phyloP scores from a whole-genome alignment of 1,284 basidiomycete species.

The Cryptococcus hybrid region DNA sequence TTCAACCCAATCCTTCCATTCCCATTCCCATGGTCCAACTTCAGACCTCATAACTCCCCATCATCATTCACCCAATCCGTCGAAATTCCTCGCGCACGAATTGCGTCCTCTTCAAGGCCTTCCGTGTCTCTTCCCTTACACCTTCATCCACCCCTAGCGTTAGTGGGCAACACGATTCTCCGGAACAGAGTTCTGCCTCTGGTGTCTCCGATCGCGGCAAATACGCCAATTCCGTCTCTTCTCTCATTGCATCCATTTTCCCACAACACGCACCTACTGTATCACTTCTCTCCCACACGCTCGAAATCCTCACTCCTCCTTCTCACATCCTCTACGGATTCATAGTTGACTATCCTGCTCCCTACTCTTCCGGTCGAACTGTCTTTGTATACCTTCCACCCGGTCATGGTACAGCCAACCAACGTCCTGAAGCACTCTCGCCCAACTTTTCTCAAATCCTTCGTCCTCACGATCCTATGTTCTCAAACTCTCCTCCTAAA shows the following conservation, averaged over 20 bases:
- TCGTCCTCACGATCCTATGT: conserved; percentile 37
- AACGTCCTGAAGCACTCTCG: conserved; percentile 33
- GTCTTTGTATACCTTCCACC: conserved; percentile 45
- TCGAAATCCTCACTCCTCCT: conserved; percentile 48
- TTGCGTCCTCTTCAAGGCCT: not conserved
- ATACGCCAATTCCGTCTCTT: conserved; percentile 20
- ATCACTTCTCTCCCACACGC: conserved; percentile 25
- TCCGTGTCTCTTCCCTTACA: conserved; percentile 19
- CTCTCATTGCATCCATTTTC: conserved; percentile 43
- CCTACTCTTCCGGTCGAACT: conserved; percentile 24
- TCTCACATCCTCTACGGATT: conserved; percentile 40
- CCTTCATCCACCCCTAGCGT: conserved; percentile 17
- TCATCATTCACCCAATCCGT: conserved; percentile 19
- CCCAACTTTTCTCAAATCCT: conserved; percentile 45
- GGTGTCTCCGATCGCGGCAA: not conserved
- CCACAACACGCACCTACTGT: conserved; percentile 34
- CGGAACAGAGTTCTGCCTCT: conserved; percentile 1
- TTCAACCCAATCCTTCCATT: conserved; percentile 4
- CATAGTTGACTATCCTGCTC: conserved; percentile 28
- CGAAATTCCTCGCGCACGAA: conserved; percentile 9
- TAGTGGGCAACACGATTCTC: not conserved
- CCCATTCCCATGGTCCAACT: conserved; percentile 7
- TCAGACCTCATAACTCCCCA: conserved; percentile 24
- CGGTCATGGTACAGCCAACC: conserved; percentile 6
- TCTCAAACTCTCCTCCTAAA: conserved; percentile 8